phyloP scores from a whole-genome alignment of 2,329 filamentous ascomycete genomes.

The Paraconiothyrium sp. region DNA sequence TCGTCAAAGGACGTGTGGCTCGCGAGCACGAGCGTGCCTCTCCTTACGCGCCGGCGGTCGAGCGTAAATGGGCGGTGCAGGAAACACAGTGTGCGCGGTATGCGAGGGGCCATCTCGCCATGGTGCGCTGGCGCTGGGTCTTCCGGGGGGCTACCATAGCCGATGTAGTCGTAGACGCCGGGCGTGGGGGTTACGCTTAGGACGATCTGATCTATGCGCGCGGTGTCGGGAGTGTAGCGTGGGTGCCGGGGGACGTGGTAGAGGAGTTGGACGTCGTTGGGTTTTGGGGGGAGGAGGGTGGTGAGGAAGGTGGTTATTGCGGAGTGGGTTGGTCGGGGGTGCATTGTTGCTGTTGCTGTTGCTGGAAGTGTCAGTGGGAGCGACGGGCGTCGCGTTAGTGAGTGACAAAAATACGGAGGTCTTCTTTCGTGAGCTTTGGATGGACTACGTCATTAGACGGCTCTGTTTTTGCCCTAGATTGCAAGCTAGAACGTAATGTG shows the following conservation, averaged over 20 bases:
- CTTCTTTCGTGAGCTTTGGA: background rate
- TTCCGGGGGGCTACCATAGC: conserved; percentile 19
- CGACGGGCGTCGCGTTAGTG: conserved; percentile 10
- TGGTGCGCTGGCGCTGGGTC: background rate
- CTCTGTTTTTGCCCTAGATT: conserved; percentile 2
- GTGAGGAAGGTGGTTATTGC: conserved; percentile 39
- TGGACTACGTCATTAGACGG: conserved; percentile 12
- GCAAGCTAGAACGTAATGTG: background rate
- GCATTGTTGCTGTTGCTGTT: conserved; percentile 25
- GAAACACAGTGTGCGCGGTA: conserved; percentile 42
- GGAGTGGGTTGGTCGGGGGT: conserved; percentile 39
- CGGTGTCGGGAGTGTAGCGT: conserved; percentile 39
- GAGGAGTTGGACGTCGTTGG: conserved; percentile 46
- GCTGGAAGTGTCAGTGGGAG: conserved; percentile 5
- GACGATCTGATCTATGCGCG: conserved; percentile 41
- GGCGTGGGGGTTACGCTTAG: conserved; percentile 44
- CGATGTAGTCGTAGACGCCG: conserved; percentile 41
- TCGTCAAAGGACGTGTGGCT: conserved; percentile 52
- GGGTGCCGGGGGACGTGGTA: conserved; percentile 45
- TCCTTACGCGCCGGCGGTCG: conserved; percentile 37
- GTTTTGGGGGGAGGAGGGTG: conserved; percentile 39
- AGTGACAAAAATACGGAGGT: background rate
- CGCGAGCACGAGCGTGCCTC: conserved; percentile 42
- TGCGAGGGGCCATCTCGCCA: conserved; percentile 19
- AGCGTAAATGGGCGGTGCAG: conserved; percentile 47